phyloP scores from a whole-genome alignment of 2,329 filamentous ascomycete genomes.

The Scedosporium dehoogii region DNA sequence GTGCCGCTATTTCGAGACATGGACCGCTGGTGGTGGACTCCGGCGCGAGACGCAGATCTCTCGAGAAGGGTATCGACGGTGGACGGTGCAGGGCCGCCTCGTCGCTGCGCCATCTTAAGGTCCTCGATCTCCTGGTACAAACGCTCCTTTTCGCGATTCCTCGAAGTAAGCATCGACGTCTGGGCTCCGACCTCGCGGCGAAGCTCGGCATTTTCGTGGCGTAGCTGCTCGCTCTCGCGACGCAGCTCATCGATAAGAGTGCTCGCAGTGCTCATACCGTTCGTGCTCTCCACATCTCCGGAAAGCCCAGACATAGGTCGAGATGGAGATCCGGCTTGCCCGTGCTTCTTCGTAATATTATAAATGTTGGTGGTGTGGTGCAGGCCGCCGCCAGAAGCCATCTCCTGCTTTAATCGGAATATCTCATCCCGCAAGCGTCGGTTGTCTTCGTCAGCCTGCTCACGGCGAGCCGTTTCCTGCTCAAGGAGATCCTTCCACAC shows the following conservation, averaged over 20 bases:
- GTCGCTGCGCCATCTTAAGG: conserved; percentile 76
- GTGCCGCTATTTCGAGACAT: conserved; percentile 63
- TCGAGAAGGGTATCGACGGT: conserved; percentile 87
- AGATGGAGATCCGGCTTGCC: conserved; percentile 35
- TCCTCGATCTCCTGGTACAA: conserved; percentile 97
- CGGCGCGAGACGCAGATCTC: conserved; percentile 79
- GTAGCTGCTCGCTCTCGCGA: conserved; percentile 61
- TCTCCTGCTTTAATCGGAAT: conserved; percentile 57
- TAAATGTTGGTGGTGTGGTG: conserved; percentile 58
- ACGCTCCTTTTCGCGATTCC: conserved; percentile 89
- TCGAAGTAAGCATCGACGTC: conserved; percentile 92
- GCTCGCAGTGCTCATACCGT: conserved; percentile 44
- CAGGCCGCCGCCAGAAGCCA: conserved; percentile 27
- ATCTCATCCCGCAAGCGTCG: conserved; percentile 75
- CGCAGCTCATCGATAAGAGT: conserved; percentile 69
- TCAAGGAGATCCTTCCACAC: conserved; percentile 95
- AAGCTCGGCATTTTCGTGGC: conserved; percentile 86
- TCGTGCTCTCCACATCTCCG: conserved; percentile 36
- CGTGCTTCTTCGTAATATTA: conserved; percentile 49
- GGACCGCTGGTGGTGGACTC: conserved; percentile 55
- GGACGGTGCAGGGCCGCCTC: conserved; percentile 51
- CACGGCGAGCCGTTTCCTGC: conserved; percentile 78
- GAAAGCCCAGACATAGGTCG: conserved; percentile 41
- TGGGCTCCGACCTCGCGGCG: conserved; percentile 89
- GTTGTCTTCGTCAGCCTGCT: conserved; percentile 86